phyloP scores from a whole-genome alignment of 352 stramenopile genomes.

The Peronospora destructor region DNA sequence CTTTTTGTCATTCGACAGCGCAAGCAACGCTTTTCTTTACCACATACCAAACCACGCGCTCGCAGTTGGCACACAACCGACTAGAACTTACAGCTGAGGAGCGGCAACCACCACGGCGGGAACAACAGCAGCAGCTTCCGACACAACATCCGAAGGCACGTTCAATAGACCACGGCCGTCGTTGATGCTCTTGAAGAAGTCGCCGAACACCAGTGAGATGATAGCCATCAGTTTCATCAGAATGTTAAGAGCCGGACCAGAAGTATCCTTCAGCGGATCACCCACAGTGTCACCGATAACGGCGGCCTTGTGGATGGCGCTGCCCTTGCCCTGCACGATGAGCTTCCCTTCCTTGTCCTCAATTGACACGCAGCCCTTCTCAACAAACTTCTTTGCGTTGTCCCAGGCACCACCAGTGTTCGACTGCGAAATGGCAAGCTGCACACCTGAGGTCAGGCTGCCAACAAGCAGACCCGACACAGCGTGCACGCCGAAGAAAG shows the following conservation, averaged over 20 bases:
- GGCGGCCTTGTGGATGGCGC: constrained; percentile 96
- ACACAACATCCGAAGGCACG: constrained; percentile 39
- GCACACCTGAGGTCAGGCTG: constrained; percentile 92
- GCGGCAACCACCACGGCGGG: constrained; percentile 15
- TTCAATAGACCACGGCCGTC: constrained; percentile 91
- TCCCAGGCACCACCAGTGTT: constrained; percentile 99
- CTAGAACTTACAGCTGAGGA: constrained; percentile 28
- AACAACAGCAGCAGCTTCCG: constrained; percentile 9
- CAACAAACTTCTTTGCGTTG: constrained; percentile 99
- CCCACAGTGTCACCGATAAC: constrained; percentile 98
- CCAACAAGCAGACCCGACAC: constrained; percentile 97
- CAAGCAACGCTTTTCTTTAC: constrained; percentile 9
- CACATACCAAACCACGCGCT: constrained; percentile 7
- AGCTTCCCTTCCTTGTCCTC: constrained; percentile 89
- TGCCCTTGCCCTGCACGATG: constrained; percentile 91
- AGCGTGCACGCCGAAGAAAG: constrained; percentile 96
- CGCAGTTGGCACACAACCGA: constrained; percentile 7
- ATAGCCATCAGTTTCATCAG: constrained; percentile 99
- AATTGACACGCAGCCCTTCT: constrained; percentile 91
- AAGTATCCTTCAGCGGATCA: constrained; percentile 99
- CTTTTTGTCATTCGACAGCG: constrained; percentile 21
- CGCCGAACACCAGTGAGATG: constrained; percentile 97
- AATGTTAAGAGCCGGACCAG: constrained; percentile 98
- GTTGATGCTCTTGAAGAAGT: constrained; percentile 99
- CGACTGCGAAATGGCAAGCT: constrained; percentile 98